Conservation (phyloP, 169 alveolate genomes). For the Cryptosporidium ubiquitum region DNA sequence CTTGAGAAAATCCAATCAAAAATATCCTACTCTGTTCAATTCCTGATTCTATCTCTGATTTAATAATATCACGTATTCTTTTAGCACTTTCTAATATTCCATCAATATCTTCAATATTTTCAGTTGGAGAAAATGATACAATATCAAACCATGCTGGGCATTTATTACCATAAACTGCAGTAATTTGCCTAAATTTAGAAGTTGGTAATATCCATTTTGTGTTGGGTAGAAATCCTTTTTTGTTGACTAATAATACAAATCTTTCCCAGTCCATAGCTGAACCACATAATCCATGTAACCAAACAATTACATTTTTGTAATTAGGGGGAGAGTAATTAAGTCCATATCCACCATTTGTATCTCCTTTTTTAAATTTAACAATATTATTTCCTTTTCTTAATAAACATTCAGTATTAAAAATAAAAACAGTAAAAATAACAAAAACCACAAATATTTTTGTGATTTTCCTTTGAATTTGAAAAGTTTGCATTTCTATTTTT, state of each 20-base stretch:
- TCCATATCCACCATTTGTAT: slow-evolving; percentile 34
- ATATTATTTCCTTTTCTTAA: slow-evolving; percentile 10
- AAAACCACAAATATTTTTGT: background rate
- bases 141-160: slow-evolving; percentile 72
- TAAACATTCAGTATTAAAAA: slow-evolving; percentile 9
- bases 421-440: background rate
- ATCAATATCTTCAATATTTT: slow-evolving; percentile 27
- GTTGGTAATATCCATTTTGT: slow-evolving; percentile 70
- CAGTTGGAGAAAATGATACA: background rate
- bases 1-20: slow-evolving; percentile 62
- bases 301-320: slow-evolving; percentile 14
- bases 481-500: background rate
- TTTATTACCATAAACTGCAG: slow-evolving; percentile 27
- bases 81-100: slow-evolving; percentile 63
- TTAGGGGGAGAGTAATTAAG: slow-evolving; percentile 18
- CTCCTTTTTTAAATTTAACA: slow-evolving; percentile 23
- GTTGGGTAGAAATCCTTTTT: background rate
- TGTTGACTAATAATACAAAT: background rate
- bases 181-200: slow-evolving; percentile 9
- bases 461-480: background rate
- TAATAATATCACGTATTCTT: slow-evolving; percentile 34
- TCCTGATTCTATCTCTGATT: slow-evolving; percentile 8
- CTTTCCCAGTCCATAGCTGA: slow-evolving; percentile 54
- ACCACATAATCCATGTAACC: slow-evolving; percentile 64
- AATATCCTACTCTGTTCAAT: slow-evolving; percentile 15